Evolutionary conservation across 2,329 filamentous ascomycete species (phyloP), one percentile per base, ranked within the genome.

Genomic region (Colletotrichum eleusines): DNA sequence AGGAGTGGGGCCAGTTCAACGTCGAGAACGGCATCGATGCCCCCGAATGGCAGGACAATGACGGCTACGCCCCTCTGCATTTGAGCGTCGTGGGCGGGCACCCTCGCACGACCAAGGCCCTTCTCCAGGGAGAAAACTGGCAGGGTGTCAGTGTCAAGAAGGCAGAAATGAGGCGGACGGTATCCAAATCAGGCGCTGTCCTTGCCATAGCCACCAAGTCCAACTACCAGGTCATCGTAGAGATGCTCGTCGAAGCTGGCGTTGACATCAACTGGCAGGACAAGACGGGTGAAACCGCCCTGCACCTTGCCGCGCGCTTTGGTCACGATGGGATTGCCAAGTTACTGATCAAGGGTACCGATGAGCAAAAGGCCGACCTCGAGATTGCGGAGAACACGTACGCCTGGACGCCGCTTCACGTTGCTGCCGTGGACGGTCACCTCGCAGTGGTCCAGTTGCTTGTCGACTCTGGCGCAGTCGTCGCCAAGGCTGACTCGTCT

Each of bases 181-280:
- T 94, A 20, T 90, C 92, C 11, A 94, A 94, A 76, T 97, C 94
- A 7, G 95, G 94, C 51, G 92, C 92, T n/a, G 93, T 95, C 3
- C 84, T 99, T 61, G 92, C 93, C 16, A 86, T 98, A 63, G 96
- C 96, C 2, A 94, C 93, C 6, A 97, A 96, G 81, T 90, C 93
- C 50, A 95, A 98, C 77, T 97, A 94, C 77, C 88, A 91, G 64
- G 86, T 88, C 63, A 98, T 98, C 72, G 94, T 98, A 42, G 88
- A 92, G 76, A 89, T 98, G 77, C 85, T 99, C 14, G 94, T 98
- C 2, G 90, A 97, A 74, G 94, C 95, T 2, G 94, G 94, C 1
- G 92, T 98, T 6, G 92, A 98, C 77, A 91, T 98, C 76, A 98
- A 99, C 78, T 97, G 95, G 85, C 94, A 94, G 77, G 94, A 98